phyloP scores from a whole-genome alignment of 1,284 basidiomycete genomes.

The Trametes pubescens region DNA sequence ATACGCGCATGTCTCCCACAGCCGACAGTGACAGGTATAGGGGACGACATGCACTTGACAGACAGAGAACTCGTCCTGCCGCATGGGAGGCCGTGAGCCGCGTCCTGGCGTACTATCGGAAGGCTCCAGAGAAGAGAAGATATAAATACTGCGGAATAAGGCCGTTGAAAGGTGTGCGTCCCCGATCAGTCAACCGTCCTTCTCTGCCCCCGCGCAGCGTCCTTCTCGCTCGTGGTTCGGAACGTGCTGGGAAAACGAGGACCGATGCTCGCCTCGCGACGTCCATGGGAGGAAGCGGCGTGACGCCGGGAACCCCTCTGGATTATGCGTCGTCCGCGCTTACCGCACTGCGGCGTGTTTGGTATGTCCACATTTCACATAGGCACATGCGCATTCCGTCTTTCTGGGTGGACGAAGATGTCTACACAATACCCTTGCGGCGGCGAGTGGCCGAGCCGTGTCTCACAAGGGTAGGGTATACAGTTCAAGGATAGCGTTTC shows the following conservation, averaged over 20 bases:
- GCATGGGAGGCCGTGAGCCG: not conserved
- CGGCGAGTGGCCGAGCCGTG: too few relatives aligned
- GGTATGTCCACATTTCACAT: not conserved
- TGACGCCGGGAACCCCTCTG: not conserved
- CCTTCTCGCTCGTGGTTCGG: not conserved
- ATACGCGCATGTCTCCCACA: not conserved
- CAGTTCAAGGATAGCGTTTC: too few relatives aligned
- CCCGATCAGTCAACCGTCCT: constrained; percentile 4
- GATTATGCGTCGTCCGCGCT: constrained; percentile 4
- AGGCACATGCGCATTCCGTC: too few relatives aligned
- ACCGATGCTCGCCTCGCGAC: not conserved
- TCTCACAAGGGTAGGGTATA: too few relatives aligned
- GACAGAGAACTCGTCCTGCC: not conserved
- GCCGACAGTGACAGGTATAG: not conserved
- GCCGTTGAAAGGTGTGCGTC: not conserved
- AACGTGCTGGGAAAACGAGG: not conserved
- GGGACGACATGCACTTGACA: not conserved
- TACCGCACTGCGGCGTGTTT: not conserved
- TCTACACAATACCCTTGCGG: too few relatives aligned
- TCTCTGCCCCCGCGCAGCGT: not conserved
- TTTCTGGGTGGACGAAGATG: too few relatives aligned
- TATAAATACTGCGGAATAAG: not conserved
- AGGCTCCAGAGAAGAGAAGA: not conserved
- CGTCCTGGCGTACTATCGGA: not conserved
- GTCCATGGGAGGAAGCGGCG: constrained; percentile 1